Percentiles rank a stretch among this genome's conserved stretches.
Conservation (phyloP, 1,284 basidiomycete species). For the Cryptococcus jaspeensis region DNA sequence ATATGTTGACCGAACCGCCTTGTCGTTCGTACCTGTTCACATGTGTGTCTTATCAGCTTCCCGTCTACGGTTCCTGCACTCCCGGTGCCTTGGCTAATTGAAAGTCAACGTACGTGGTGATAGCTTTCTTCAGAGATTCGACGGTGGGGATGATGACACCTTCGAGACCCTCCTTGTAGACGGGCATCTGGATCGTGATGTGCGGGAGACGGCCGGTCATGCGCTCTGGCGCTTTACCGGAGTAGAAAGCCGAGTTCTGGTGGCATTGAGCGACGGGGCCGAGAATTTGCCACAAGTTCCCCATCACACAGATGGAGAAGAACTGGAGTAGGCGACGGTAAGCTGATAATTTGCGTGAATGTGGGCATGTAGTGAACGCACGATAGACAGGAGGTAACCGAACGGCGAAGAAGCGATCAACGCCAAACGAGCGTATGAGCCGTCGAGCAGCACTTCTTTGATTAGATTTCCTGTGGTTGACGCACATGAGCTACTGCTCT, state of each 20-base stretch:
- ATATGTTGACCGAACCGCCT: constrained; percentile 53
- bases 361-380: constrained; percentile 46
- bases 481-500: background rate
- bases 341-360: background rate
- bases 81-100: no score
- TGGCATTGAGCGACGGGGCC: constrained; percentile 60
- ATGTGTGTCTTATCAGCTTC: no score
- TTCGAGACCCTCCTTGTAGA: constrained; percentile 63
- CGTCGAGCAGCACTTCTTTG: constrained; percentile 67
- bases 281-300: constrained; percentile 45
- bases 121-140: no score
- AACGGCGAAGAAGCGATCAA: constrained; percentile 65
- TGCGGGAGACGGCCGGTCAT: constrained; percentile 54
- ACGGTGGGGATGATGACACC: constrained; percentile 39
- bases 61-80: no score
- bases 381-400: constrained; percentile 69
- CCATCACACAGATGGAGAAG: constrained; percentile 52
- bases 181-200: constrained; percentile 63
- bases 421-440: constrained; percentile 62
- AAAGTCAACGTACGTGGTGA: no score
- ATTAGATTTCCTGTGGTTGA: constrained; percentile 60
- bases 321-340: constrained; percentile 29
- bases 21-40: constrained; percentile 32
- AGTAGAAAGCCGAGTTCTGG: constrained; percentile 59
- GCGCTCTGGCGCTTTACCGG: constrained; percentile 52